Conservation (phyloP, 306 rosid genomes). For the Pueraria montana region DNA sequence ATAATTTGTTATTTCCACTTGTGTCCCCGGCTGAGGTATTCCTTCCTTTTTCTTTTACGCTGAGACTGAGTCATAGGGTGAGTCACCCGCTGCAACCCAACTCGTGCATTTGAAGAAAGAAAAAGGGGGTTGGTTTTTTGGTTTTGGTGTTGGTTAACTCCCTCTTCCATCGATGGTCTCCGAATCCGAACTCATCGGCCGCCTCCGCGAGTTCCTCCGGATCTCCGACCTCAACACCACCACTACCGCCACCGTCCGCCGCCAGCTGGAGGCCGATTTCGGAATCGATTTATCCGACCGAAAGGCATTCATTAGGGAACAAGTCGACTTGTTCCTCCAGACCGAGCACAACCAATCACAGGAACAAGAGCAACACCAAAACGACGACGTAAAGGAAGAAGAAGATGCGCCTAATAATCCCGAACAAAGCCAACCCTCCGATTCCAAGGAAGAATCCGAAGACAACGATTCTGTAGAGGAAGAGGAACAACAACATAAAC, state of each 20-base stretch:
- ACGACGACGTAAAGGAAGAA: constrained; percentile 37
- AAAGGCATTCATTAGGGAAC: constrained; percentile 76
- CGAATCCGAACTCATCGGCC: constrained; percentile 81
- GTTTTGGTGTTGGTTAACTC: background rate
- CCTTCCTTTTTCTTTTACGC: background rate
- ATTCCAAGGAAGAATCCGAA: constrained; percentile 44
- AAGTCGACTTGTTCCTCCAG: constrained; percentile 78
- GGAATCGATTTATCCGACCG: constrained; percentile 74
- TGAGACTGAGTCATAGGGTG: constrained; percentile 43
- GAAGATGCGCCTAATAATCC: constrained; percentile 37
- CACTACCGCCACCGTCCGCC: constrained; percentile 76
- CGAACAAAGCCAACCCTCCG: constrained; percentile 53
- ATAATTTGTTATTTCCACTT: constrained; percentile 32
- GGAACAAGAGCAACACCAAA: background rate
- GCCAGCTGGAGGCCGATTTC: constrained; percentile 74
- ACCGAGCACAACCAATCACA: constrained; percentile 47
- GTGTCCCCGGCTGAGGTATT: constrained; percentile 33
- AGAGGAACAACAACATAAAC: constrained; percentile 42
- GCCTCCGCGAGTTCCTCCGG: constrained; percentile 80
- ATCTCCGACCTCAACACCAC: constrained; percentile 78
- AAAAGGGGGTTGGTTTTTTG: background rate
- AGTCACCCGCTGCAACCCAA: constrained; percentile 32
- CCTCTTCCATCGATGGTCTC: constrained; percentile 61
- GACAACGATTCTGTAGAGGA: constrained; percentile 19
- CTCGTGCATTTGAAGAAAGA: constrained; percentile 38